Conservation (phyloP, 2,329 filamentous ascomycete genomes). For the Fusarium setosum region DNA sequence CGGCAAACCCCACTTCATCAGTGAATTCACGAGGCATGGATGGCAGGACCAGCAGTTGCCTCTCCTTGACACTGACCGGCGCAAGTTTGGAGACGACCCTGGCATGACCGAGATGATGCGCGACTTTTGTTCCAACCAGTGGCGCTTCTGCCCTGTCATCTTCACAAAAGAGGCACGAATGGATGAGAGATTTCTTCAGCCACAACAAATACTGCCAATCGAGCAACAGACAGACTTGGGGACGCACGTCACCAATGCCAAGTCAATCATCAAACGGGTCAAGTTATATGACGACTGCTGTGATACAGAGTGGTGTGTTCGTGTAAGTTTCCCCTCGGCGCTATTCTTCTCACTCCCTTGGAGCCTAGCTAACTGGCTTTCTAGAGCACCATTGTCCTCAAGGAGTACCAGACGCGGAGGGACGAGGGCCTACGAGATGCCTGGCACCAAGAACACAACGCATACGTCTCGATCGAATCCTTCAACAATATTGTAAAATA, state of each 20-base stretch:
- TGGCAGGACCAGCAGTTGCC: conserved; percentile 16
- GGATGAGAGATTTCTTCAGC: not conserved
- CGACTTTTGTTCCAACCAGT: conserved; percentile 8
- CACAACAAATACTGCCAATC: conserved; percentile 23
- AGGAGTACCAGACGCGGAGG: conserved; percentile 10
- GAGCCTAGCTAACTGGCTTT: not conserved
- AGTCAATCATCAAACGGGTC: not conserved
- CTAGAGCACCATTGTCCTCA: conserved; percentile 19
- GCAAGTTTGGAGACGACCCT: not conserved
- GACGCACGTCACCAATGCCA: not conserved
- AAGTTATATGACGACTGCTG: conserved; percentile 8
- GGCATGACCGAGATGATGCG: not conserved
- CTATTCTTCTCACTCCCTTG: not conserved
- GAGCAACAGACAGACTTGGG: not conserved
- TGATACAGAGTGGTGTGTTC: not conserved
- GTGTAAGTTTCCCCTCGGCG: not conserved
- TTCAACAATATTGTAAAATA: conserved; percentile 16
- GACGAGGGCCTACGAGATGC: not conserved
- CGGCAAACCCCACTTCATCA: not conserved
- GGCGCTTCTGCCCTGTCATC: conserved; percentile 19
- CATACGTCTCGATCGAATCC: conserved; percentile 6
- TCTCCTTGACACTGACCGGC: not conserved
- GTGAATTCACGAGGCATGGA: not conserved
- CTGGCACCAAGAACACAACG: conserved; percentile 11
- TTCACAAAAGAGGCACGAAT: conserved; percentile 1